Evolutionary conservation across 2,329 filamentous ascomycete species (phyloP).

Genomic region (Bisporella sp.): DNA sequence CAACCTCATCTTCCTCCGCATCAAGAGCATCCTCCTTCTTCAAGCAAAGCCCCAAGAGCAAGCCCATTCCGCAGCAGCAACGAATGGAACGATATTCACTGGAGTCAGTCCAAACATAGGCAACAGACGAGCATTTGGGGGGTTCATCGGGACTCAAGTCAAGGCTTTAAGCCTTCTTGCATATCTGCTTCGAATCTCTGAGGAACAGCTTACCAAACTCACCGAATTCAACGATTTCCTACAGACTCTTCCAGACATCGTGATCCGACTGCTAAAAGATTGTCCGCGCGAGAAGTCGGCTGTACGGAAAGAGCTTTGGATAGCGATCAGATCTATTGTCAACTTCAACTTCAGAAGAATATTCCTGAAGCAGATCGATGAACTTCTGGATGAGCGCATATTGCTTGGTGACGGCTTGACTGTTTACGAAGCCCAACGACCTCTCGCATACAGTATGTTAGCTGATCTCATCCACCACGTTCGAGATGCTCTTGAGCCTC

Average conservation of each 20-base stretch:
- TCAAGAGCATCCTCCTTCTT: constrained; percentile 80
- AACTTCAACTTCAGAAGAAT: constrained; percentile 98
- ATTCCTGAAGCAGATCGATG: constrained; percentile 89
- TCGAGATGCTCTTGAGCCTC: constrained; percentile 75
- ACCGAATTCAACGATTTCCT: constrained; percentile 70
- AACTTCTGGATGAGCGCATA: constrained; percentile 86
- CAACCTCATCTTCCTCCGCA: constrained; percentile 84
- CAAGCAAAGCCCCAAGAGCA: constrained; percentile 91
- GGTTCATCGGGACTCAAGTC: constrained; percentile 95
- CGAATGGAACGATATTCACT: constrained; percentile 76
- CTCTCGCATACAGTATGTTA: constrained; percentile 94
- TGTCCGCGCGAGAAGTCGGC: constrained; percentile 92
- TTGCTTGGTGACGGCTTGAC: constrained; percentile 93
- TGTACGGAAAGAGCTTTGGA: constrained; percentile 89
- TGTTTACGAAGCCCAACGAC: constrained; percentile 93
- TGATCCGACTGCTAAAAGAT: constrained; percentile 85
- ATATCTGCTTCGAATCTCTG: constrained; percentile 82
- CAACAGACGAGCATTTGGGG: constrained; percentile 88
- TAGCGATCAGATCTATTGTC: constrained; percentile 96
- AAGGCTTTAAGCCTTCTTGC: constrained; percentile 99
- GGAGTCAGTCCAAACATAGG: constrained; percentile 91
- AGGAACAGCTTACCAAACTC: constrained; percentile 52
- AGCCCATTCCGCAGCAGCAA: constrained; percentile 78
- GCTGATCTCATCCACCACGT: constrained; percentile 97
- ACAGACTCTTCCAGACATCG: constrained; percentile 75